Evolutionary conservation across 495 filamentous ascomycete species (phyloP).

Genomic region (Neurospora sp.): DNA sequence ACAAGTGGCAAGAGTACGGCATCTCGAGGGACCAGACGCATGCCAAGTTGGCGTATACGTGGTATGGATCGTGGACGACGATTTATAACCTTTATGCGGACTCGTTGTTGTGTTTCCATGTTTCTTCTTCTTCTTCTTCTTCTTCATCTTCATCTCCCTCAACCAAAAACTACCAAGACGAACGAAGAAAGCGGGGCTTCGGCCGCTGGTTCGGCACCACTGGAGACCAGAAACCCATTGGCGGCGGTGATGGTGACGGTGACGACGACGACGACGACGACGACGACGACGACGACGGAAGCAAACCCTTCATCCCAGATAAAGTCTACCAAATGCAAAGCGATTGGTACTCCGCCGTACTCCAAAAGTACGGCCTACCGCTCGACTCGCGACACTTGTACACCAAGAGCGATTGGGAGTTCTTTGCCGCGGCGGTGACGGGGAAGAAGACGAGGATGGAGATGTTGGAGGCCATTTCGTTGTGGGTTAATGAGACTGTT

Average conservation of each 20-base stretch:
- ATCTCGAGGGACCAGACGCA: constrained; percentile 74
- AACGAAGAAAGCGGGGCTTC: not conserved
- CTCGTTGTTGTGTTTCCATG: constrained; percentile 70
- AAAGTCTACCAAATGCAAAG: constrained; percentile 75
- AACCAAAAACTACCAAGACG: not conserved
- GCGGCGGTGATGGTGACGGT: constrained; percentile 7
- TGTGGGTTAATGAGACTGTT: constrained; percentile 78
- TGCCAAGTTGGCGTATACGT: constrained; percentile 85
- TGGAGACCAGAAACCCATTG: constrained; percentile 36
- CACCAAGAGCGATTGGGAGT: constrained; percentile 90
- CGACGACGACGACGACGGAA: not conserved
- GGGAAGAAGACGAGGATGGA: constrained; percentile 52
- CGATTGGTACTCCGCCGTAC: constrained; percentile 78
- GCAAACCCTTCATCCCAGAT: constrained; percentile 47
- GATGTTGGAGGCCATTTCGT: constrained; percentile 67
- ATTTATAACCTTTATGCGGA: constrained; percentile 88
- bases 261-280: not conserved
- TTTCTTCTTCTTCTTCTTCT: constrained; percentile 22
- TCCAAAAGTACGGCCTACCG: constrained; percentile 71
- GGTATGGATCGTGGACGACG: constrained; percentile 94
- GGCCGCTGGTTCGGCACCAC: not conserved
- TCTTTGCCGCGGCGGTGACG: constrained; percentile 77
- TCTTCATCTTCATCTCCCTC: not conserved
- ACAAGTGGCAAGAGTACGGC: constrained; percentile 73
- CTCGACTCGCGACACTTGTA: constrained; percentile 82